Evolutionary conservation across 352 stramenopile species (phyloP), one percentile per base, ranked within the genome.

Genomic region (Globisporangium spinosum): DNA sequence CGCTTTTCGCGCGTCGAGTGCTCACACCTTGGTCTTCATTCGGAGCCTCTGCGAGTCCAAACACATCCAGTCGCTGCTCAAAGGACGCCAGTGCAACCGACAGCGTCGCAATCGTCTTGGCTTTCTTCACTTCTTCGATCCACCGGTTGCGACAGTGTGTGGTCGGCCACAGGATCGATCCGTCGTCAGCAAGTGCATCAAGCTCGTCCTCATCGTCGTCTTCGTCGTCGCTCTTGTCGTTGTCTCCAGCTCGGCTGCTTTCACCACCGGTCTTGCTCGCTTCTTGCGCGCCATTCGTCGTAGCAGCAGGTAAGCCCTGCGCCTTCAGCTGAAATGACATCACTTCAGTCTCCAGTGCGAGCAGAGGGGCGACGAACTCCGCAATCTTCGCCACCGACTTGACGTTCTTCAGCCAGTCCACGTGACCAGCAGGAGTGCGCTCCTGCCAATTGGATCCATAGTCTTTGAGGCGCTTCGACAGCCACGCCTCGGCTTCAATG

Each of bases 131-230:
- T 27, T 78, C 82, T 3, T 74, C 68, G 47, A 94, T 73, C 88
- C 88, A 96, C 4, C 88, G 86, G 25, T 83, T 74, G 9, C 86
- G 86, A 34, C 82, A 90, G 61, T 87, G 77, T 27, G 77, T 82
- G 0, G 82, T 90, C 22, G 88, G 88, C 88, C 88, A 96, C 22
- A 96, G 60, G 29, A 79, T 75, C 3, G 79, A 71, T 0, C 77
- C 81, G 40, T 91, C 83, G n/a, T 96, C 85, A 0, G 70, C 75
- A 20, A 80, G 60, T 22, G 67, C 66, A 32, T 93, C 87, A 17
- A 85, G 75, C 15, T 93, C 78, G 40, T 95, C 88, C 20, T 94
- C 88, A 1, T 94, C 86, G 22, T 94, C 83, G 1, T 90, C 80
- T 51, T 94, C 83, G 20, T 90, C 79, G 17, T 92, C 83, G 53